These are phyloP conservation scores for Nasturtium officinale DNA, from an alignment of 345 rosid species.

Conservation along the genomic window DNA sequence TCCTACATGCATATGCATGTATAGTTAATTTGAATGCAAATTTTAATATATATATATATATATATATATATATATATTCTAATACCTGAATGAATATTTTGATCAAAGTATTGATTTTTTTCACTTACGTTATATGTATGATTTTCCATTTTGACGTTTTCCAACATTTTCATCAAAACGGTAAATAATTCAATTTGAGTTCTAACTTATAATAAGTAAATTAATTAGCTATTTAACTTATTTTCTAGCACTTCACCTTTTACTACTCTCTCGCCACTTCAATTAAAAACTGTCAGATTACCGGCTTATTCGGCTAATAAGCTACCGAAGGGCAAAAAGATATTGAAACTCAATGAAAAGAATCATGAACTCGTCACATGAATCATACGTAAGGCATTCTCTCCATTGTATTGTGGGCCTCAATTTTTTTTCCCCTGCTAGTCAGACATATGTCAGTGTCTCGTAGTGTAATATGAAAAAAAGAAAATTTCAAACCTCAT, in stretches of 20 bases:
- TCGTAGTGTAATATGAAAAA: neutral
- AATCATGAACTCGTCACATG: conserved; percentile 5
- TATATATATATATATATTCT: no score
- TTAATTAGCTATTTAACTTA: neutral
- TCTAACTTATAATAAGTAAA: neutral
- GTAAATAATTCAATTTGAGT: neutral
- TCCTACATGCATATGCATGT: neutral
- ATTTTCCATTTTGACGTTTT: neutral
- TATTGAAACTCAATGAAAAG: neutral
- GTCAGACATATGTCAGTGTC: conserved; percentile 26
- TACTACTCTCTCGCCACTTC: neutral
- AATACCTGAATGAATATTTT: neutral
- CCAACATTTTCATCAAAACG: neutral
- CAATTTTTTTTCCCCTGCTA: neutral
- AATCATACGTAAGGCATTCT: neutral
- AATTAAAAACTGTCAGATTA: neutral
- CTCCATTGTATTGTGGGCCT: neutral
- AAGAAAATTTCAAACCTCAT: neutral
- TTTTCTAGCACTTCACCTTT: neutral
- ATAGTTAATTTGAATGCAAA: neutral
- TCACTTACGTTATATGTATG: neutral
- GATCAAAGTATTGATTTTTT: neutral
- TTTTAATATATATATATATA: no score
- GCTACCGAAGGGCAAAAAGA: neutral
- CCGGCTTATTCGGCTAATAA: conserved; percentile 2